These are phyloP conservation scores for Cyclanthera cordifolia DNA, from an alignment of 306 rosid genomes.

Conservation along the genomic window DNA sequence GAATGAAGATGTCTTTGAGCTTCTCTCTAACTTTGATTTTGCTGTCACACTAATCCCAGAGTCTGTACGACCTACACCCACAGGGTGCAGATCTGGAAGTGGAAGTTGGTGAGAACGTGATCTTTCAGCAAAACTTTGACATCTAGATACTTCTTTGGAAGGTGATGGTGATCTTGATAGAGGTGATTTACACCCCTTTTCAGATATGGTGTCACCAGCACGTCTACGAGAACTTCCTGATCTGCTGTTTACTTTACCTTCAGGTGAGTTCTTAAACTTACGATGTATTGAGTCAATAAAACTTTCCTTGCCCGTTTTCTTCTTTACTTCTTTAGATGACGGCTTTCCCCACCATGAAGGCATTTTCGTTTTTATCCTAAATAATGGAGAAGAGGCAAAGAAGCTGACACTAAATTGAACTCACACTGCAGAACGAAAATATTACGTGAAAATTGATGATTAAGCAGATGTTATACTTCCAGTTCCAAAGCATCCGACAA, in stretches of 20 bases:
- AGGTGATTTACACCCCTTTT: slow-evolving; percentile 40
- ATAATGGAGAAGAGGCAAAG: not conserved
- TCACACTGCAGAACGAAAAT: slow-evolving; percentile 10
- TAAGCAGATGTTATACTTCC: slow-evolving; percentile 13
- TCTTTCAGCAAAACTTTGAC: slow-evolving; percentile 92
- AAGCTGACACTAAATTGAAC: not conserved
- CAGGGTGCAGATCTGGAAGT: slow-evolving; percentile 64
- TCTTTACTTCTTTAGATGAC: slow-evolving; percentile 79
- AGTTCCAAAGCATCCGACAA: slow-evolving; percentile 7
- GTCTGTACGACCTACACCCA: slow-evolving; percentile 62
- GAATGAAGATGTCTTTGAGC: slow-evolving; percentile 47
- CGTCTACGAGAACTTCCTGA: slow-evolving; percentile 53
- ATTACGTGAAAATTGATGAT: not conserved
- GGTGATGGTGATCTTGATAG: slow-evolving; percentile 84
- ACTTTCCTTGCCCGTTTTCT: slow-evolving; percentile 74
- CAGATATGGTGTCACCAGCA: slow-evolving; percentile 70
- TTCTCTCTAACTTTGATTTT: slow-evolving; percentile 47
- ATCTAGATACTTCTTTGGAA: slow-evolving; percentile 69
- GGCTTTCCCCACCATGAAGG: slow-evolving; percentile 86
- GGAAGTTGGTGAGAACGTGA: slow-evolving; percentile 87
- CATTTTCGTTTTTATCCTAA: slow-evolving; percentile 34
- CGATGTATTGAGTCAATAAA: slow-evolving; percentile 62
- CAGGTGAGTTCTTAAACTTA: slow-evolving; percentile 61
- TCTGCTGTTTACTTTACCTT: slow-evolving; percentile 43
- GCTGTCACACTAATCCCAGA: slow-evolving; percentile 63